These are phyloP conservation scores for Saccharomyces eubayanus DNA, from an alignment of 805 yeast species.

Conservation along the genomic window DNA sequence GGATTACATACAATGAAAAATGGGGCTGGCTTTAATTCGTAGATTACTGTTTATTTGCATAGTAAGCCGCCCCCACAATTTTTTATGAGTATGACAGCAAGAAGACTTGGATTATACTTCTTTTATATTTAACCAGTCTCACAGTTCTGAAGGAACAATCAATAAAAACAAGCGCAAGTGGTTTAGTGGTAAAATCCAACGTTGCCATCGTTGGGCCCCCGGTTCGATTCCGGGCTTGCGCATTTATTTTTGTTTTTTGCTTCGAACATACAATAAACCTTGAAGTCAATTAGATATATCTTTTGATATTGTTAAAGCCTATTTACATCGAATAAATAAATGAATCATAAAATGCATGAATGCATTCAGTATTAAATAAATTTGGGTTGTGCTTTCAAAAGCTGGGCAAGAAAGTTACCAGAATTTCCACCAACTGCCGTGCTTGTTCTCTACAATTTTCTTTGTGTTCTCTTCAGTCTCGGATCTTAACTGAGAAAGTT, in stretches of 20 bases:
- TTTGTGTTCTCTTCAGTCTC: constrained; percentile 34
- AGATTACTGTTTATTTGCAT: no score
- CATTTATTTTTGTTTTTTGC: background rate
- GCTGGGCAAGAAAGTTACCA: constrained; percentile 11
- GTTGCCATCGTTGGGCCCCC: background rate
- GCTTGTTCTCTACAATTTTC: constrained; percentile 20
- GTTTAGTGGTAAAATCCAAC: background rate
- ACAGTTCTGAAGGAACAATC: no score
- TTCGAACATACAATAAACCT: background rate
- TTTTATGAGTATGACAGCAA: no score
- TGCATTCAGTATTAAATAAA: background rate
- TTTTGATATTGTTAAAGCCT: background rate
- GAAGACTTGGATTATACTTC: no score
- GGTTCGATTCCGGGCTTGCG: background rate
- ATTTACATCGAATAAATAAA: background rate
- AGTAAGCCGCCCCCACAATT: no score
- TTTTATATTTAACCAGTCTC: no score
- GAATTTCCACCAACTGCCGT: constrained; percentile 30
- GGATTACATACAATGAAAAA: no score
- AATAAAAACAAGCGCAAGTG: background rate
- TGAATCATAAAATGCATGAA: background rate
- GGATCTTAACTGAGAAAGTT: constrained; percentile 35
- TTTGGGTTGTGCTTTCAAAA: background rate
- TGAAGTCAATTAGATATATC: background rate
- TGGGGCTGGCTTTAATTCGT: no score